Percentiles rank a stretch among this genome's conserved stretches.
Conservation (phyloP, 345 rosid species). For the Fremontodendron californicum region DNA sequence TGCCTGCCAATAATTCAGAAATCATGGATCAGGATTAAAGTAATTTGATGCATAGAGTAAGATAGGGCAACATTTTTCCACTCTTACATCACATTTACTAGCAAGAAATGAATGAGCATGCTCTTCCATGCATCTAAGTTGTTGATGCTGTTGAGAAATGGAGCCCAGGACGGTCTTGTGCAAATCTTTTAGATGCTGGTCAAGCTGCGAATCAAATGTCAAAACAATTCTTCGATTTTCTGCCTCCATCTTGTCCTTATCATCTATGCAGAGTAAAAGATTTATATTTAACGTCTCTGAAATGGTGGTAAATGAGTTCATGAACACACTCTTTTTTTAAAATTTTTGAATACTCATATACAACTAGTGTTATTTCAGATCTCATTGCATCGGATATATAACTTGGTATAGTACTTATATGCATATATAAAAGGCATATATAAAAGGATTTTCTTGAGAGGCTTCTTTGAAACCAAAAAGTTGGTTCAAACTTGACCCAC, state of each 20-base stretch:
- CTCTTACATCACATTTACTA: conserved; percentile 71
- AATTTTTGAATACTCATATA: not conserved
- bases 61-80: not conserved
- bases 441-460: too few relatives aligned
- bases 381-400: not conserved
- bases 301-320: not conserved
- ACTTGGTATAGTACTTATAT: too few relatives aligned
- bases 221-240: conserved; percentile 62
- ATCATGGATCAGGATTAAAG: conserved; percentile 7
- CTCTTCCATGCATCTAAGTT: conserved; percentile 75
- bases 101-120: conserved; percentile 56
- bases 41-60: not conserved
- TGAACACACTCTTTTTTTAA: not conserved
- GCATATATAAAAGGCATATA: too few relatives aligned
- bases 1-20: conserved; percentile 47
- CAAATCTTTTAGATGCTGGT: conserved; percentile 59
- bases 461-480: too few relatives aligned
- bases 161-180: conserved; percentile 66
- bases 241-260: conserved; percentile 69
- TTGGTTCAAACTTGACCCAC: too few relatives aligned
- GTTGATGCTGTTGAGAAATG: conserved; percentile 81
- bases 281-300: not conserved
- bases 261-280: conserved; percentile 41
- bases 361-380: not conserved
- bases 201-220: conserved; percentile 84